These are phyloP conservation scores for Euphorbia pulcherrima DNA, from an alignment of 345 rosid genomes.

Conservation along the genomic window DNA sequence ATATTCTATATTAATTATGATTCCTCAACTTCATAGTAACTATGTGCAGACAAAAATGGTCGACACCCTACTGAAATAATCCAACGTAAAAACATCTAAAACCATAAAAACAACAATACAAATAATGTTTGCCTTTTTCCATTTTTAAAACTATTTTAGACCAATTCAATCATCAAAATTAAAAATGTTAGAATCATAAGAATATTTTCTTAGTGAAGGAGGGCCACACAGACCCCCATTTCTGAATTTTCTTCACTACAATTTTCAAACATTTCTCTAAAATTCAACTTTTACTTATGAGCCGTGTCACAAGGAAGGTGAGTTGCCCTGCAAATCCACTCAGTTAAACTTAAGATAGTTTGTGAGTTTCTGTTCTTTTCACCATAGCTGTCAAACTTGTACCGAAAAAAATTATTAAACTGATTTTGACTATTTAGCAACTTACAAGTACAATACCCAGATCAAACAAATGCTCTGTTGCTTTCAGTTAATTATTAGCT, in stretches of 20 bases:
- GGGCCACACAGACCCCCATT: conserved; percentile 31
- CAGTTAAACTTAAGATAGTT: background rate
- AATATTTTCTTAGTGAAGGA: background rate
- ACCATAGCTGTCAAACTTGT: background rate
- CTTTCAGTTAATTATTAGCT: background rate
- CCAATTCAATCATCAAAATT: background rate
- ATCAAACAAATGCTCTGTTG: background rate
- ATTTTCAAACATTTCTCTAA: conserved; percentile 17
- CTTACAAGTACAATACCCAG: background rate
- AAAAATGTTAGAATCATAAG: background rate
- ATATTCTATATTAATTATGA: background rate
- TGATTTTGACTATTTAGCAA: conserved; percentile 22
- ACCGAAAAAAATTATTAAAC: background rate
- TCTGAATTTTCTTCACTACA: background rate
- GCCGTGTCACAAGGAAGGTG: conserved; percentile 17
- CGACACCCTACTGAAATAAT: background rate
- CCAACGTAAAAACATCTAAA: background rate
- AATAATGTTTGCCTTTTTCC: too few species aligned
- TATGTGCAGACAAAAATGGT: conserved; percentile 7
- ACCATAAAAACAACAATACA: background rate
- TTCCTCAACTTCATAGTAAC: background rate
- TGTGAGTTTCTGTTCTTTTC: background rate
- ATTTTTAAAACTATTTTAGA: background rate
- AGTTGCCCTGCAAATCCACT: background rate
- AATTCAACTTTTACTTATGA: conserved; percentile 6